Percentiles rank a stretch among this genome's conserved stretches.
Conservation (phyloP, 176 grass and related monocot genomes). For the Bolboschoenus planiculmis region DNA sequence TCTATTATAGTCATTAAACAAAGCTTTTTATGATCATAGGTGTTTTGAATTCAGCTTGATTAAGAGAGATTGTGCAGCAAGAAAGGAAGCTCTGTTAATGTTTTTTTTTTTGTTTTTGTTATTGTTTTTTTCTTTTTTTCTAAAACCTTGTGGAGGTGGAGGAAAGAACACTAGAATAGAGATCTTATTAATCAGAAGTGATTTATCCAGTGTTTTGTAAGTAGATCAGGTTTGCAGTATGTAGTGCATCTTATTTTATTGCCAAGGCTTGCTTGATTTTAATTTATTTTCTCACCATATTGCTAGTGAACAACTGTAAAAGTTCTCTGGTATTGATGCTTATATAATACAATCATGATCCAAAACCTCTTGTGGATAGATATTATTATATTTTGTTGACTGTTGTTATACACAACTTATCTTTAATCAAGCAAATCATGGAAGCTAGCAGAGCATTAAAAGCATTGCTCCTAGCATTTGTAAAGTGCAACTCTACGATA, state of each 20-base stretch:
- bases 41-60: background rate
- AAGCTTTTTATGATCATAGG: background rate
- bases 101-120: background rate
- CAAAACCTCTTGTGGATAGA: background rate
- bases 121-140: background rate
- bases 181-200: background rate
- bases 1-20: background rate
- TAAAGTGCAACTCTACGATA: background rate
- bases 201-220: constrained; percentile 16
- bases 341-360: background rate
- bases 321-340: background rate
- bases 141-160: constrained; percentile 10
- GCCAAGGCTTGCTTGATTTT: background rate
- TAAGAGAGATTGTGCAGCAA: background rate
- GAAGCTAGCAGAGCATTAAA: constrained; percentile 3
- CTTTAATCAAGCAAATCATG: background rate
- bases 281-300: background rate
- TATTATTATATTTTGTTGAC: background rate
- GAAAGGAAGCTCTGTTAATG: background rate
- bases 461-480: background rate
- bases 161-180: background rate
- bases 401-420: constrained; percentile 4
- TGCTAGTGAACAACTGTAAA: background rate
- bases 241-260: constrained; percentile 2
- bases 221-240: constrained; percentile 18